Conservation (phyloP, 2,329 filamentous ascomycete genomes). For the Neospermospora avenae region DNA sequence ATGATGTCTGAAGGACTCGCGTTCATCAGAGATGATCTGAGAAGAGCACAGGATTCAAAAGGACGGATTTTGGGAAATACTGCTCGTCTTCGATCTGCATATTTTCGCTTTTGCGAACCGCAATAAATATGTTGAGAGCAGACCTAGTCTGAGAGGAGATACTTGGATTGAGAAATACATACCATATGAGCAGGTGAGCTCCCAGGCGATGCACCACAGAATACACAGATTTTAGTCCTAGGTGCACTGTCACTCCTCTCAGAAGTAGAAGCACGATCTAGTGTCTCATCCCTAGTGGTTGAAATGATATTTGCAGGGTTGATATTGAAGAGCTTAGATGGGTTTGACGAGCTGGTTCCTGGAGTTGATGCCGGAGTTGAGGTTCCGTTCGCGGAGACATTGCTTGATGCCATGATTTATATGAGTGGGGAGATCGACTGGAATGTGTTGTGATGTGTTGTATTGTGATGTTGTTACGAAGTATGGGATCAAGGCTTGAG, state of each 20-base stretch:
- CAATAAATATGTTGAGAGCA: too few species aligned
- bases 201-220: slow-evolving; percentile 82
- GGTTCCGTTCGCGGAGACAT: not conserved
- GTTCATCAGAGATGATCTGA: too few species aligned
- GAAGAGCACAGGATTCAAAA: too few species aligned
- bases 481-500: not conserved
- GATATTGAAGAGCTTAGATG: slow-evolving; percentile 10
- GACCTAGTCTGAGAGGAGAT: too few species aligned
- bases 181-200: slow-evolving; percentile 68
- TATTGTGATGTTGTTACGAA: not conserved
- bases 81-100: not conserved
- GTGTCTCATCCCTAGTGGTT: not conserved
- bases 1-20: not conserved
- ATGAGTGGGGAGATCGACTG: not conserved
- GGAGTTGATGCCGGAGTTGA: not conserved
- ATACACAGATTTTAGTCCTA: slow-evolving; percentile 75
- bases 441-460: not conserved
- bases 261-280: not conserved
- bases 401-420: slow-evolving; percentile 21
- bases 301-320: slow-evolving; percentile 12
- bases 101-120: not conserved
- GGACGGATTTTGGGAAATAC: too few species aligned
- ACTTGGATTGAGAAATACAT: not conserved
- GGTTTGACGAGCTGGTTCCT: not conserved
- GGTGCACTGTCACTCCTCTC: slow-evolving; percentile 32